A percentile compares a stretch with the other conserved stretches of the same genome.
These are phyloP conservation scores for Solidago caesia DNA, from an alignment of 129 eudicot species.

Conservation along the genomic window DNA sequence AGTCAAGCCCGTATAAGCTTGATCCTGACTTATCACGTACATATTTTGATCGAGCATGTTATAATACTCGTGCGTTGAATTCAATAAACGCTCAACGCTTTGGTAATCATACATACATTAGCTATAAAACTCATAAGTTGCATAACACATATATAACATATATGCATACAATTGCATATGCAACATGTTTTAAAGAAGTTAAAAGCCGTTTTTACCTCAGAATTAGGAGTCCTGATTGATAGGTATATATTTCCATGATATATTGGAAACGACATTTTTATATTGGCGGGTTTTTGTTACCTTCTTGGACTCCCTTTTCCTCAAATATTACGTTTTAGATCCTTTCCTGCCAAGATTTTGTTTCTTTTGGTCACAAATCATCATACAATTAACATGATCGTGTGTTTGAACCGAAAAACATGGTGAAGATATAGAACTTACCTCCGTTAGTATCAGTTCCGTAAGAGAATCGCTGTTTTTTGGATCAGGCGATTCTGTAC, in stretches of 20 bases:
- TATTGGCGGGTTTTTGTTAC: slow-evolving; percentile 37
- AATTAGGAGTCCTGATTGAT: slow-evolving; percentile 34
- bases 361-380: neutral
- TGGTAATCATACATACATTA: too few species aligned
- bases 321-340: slow-evolving; percentile 52
- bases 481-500: slow-evolving; percentile 36
- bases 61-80: too few species aligned
- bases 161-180: slow-evolving; percentile 3
- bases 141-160: neutral
- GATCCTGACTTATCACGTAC: too few species aligned
- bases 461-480: slow-evolving; percentile 37
- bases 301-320: slow-evolving; percentile 56
- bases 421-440: slow-evolving; percentile 1
- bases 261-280: slow-evolving; percentile 63
- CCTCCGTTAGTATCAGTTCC: slow-evolving; percentile 43
- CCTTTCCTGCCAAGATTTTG: slow-evolving; percentile 51
- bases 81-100: too few species aligned
- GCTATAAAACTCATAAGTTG: too few species aligned
- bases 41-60: too few species aligned
- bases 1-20: too few species aligned
- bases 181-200: neutral
- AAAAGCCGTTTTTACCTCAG: slow-evolving; percentile 36
- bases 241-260: slow-evolving; percentile 69
- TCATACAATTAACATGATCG: too few species aligned
- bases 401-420: neutral